Evolutionary conservation across 1,139 yeast genomes (phyloP).

Genomic region (Blastobotrys arbuscula): DNA sequence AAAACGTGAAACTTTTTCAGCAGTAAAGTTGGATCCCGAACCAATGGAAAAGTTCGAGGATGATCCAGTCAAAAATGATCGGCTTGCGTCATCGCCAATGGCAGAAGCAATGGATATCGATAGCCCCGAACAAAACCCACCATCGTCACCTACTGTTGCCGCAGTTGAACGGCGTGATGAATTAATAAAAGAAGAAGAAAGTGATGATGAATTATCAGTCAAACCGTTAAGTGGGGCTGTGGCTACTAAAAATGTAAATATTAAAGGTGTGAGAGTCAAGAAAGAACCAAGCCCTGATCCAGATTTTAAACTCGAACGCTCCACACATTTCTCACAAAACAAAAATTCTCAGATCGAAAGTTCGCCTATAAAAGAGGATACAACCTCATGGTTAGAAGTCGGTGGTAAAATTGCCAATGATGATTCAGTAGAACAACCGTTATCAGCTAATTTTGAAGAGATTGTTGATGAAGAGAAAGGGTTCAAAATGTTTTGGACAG

Average conservation of each 20-base stretch:
- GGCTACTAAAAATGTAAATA: not conserved
- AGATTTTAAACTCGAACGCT: not conserved
- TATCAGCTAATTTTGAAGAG: conserved; percentile 8
- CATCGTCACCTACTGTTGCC: conserved; percentile 7
- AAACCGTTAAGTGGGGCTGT: conserved; percentile 11
- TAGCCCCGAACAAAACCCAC: not conserved
- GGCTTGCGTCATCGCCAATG: not conserved
- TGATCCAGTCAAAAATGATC: not conserved
- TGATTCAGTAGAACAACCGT: not conserved
- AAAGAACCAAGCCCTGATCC: conserved; percentile 14
- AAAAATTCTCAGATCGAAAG: too few species aligned
- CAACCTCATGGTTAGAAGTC: conserved; percentile 10
- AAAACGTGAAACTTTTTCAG: not conserved
- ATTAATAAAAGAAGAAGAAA: conserved; percentile 4
- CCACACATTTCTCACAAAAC: too few species aligned
- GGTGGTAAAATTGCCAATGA: conserved; percentile 7
- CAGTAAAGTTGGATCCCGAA: not conserved
- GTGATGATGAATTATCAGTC: conserved; percentile 10
- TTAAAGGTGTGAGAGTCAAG: conserved; percentile 4
- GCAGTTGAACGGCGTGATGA: not conserved
- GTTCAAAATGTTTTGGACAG: conserved; percentile 84
- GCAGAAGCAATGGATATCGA: conserved; percentile 7
- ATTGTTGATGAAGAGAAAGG: conserved; percentile 38
- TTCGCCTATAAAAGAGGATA: conserved; percentile 8
- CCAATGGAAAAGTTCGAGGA: not conserved